Conservation (phyloP, 164 flowering plant species). For the Dillenia suffruticosa region DNA sequence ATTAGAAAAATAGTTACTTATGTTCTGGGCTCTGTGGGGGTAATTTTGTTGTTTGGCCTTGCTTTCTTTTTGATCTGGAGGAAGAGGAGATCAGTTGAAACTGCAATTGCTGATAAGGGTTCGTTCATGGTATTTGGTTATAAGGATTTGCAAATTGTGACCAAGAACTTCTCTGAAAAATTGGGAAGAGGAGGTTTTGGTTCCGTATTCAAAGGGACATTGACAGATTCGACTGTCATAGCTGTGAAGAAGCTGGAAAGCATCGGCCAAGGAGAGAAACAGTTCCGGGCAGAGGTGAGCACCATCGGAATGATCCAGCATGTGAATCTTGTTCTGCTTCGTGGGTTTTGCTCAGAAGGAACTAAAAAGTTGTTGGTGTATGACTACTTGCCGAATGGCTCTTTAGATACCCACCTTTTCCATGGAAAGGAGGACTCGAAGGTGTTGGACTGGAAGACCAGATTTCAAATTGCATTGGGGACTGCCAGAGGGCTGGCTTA, state of each 20-base stretch:
- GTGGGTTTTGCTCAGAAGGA: slow-evolving; percentile 1
- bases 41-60: neutral
- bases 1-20: too few species aligned
- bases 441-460: slow-evolving; percentile 25
- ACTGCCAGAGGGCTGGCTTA: slow-evolving; percentile 35
- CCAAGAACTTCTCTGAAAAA: neutral
- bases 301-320: neutral
- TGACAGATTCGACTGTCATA: too few species aligned
- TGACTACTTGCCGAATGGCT: neutral
- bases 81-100: neutral
- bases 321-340: neutral
- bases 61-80: neutral
- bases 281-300: too few species aligned
- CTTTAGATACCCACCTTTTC: slow-evolving; percentile 12
- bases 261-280: too few species aligned
- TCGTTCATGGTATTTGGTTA: neutral
- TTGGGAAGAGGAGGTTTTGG: neutral
- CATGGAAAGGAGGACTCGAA: neutral
- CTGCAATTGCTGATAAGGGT: neutral
- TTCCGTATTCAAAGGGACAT: too few species aligned
- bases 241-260: too few species aligned
- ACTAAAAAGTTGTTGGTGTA: neutral
- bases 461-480: slow-evolving; percentile 34
- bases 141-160: neutral
- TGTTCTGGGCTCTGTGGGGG: neutral